A percentile compares a stretch with the other conserved stretches of the same genome.
phyloP scores from a whole-genome alignment of 306 rosid species.

The Clitoria ternatea region DNA sequence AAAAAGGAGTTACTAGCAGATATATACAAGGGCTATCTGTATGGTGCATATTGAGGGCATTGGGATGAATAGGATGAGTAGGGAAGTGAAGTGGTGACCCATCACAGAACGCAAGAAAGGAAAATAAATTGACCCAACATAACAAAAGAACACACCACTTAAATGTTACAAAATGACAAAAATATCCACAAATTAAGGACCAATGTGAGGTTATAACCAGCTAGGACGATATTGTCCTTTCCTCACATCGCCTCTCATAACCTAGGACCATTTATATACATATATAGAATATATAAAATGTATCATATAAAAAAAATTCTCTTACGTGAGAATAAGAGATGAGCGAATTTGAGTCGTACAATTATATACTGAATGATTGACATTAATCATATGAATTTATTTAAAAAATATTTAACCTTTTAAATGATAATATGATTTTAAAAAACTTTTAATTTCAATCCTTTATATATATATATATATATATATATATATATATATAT shows the following conservation, averaged over 20 bases:
- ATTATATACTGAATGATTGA: no score
- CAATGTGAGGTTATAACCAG: slow-evolving; percentile 33
- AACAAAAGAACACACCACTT: slow-evolving; percentile 39
- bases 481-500: no score
- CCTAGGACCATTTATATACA: slow-evolving; percentile 23
- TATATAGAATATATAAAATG: background rate
- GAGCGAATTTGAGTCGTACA: no score
- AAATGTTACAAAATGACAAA: slow-evolving; percentile 52
- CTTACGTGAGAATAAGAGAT: no score
- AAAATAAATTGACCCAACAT: slow-evolving; percentile 47
- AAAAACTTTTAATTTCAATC: no score
- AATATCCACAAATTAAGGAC: slow-evolving; percentile 37
- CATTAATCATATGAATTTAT: no score
- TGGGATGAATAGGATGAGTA: background rate
- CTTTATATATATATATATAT: no score
- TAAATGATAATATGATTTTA: no score
- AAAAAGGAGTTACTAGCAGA: background rate
- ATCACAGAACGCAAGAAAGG: slow-evolving; percentile 7
- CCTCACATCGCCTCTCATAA: slow-evolving; percentile 15
- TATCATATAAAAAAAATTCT: no score
- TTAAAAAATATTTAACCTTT: no score
- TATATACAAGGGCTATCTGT: background rate
- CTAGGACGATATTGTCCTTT: slow-evolving; percentile 42
- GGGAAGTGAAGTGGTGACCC: slow-evolving; percentile 13
- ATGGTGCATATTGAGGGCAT: background rate